Evolutionary conservation across 768 basidiomycete genomes (phyloP).

Genomic region (Roridomyces roridus): DNA sequence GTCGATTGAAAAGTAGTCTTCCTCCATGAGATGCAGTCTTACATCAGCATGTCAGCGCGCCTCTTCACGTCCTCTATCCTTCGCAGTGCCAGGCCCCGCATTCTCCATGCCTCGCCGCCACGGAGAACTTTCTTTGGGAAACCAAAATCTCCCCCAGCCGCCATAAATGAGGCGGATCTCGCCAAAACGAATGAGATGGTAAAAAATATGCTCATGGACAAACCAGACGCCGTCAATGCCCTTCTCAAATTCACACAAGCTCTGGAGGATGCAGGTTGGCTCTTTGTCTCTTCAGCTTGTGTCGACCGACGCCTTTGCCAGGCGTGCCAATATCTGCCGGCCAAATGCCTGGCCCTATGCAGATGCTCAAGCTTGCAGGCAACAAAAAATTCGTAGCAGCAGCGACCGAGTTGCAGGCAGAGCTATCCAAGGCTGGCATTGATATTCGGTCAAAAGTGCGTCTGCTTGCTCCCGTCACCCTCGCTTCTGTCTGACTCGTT

Average conservation of each 20-base stretch:
- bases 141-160: background rate
- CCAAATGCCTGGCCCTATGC: slow-evolving; percentile 34
- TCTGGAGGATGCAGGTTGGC: slow-evolving; percentile 20
- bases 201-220: slow-evolving; percentile 12
- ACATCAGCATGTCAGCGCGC: background rate
- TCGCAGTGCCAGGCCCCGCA: slow-evolving; percentile 2
- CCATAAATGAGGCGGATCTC: slow-evolving; percentile 5
- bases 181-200: slow-evolving; percentile 5
- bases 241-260: slow-evolving; percentile 12
- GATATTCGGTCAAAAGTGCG: slow-evolving; percentile 61
- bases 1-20: slow-evolving; percentile 92
- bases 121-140: slow-evolving; percentile 14
- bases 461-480: background rate
- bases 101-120: background rate
- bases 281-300: background rate
- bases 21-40: slow-evolving; percentile 63
- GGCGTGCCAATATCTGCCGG: slow-evolving; percentile 18
- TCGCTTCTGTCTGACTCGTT: background rate
- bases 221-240: slow-evolving; percentile 18
- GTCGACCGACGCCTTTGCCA: slow-evolving; percentile 1
- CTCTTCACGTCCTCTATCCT: slow-evolving; percentile 7
- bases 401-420: slow-evolving; percentile 50
- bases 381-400: slow-evolving; percentile 59
- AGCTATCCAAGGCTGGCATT: slow-evolving; percentile 65
- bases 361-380: slow-evolving; percentile 60